Base-by-base conservation (phyloP, 345 rosid species). In the Euclidium syriacum region DNA sequence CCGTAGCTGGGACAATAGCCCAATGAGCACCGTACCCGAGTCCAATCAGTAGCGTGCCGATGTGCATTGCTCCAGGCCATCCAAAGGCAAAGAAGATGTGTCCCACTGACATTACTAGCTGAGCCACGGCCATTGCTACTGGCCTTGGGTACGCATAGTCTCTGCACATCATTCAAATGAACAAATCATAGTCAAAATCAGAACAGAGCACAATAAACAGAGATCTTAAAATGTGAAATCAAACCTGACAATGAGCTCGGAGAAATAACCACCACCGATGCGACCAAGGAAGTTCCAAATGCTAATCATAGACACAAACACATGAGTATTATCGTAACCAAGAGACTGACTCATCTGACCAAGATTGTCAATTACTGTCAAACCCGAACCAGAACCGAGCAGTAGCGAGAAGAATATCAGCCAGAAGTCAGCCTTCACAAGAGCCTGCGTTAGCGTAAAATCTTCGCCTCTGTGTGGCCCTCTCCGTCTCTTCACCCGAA, bases 261-360 rank as follows among this genome's bases (percentile, higher is more conserved):
- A 95, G 72, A 90, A 87, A 76, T 84, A 95, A 64, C 99, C 99
- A 3, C 99, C 97, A 1, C 96, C 95, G 35, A 95, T 64, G 2
- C 97, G 94, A 38, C 99, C 97, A 54, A 95, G 95, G 69, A 95
- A 95, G 78, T 90, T 95, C 97, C 97, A 95, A 64, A 95, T 85
- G 75, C 99, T 95, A 70, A 95, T 86, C 96, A 95, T 79, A 64
- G 96, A 95, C 47, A 90, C 96, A 71, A 86, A 86, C 58, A 90
- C 84, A 62, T 88, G 97, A 19, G 91, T 56, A 73, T 88, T 88
- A 67, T 88, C 72, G 54, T 86, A 86, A 12, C 97, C 76, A 11
- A 90, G 78, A 67, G 99, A 95, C 61, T 88, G 87, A 74, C 96
- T 86, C 90, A 90, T 79, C 83, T 95, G 99, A 58, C 99, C 99